Percentiles rank a stretch among this genome's conserved stretches.
These are phyloP conservation scores for Escallonia rubra DNA, from an alignment of 129 eudicot genomes.

Conservation along the genomic window DNA sequence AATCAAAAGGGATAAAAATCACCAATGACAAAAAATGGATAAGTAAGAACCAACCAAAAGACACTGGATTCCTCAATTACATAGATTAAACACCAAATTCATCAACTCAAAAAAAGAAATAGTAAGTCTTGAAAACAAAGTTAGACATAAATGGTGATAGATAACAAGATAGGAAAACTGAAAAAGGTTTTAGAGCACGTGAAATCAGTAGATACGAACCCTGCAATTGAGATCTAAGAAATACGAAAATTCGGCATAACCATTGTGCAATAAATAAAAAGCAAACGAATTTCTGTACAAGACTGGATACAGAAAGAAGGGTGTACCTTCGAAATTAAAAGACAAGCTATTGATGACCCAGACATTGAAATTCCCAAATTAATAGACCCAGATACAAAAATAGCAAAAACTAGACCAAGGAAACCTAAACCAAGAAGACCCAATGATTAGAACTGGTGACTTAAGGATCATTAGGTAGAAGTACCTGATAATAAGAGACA, in stretches of 20 bases:
- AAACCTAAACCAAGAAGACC: slow-evolving; percentile 8
- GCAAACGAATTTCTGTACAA: not conserved
- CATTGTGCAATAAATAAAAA: not conserved
- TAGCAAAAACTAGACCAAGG: slow-evolving; percentile 14
- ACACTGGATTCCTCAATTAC: not conserved
- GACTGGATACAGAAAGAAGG: not conserved
- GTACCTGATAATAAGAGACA: slow-evolving; percentile 37
- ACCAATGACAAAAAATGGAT: not conserved
- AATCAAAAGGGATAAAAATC: not conserved
- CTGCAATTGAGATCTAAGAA: slow-evolving; percentile 7
- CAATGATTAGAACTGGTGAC: slow-evolving; percentile 25
- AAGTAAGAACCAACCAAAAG: not conserved
- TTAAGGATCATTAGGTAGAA: slow-evolving; percentile 7
- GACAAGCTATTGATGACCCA: slow-evolving; percentile 16
- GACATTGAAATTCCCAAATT: slow-evolving; percentile 17
- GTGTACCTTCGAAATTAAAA: slow-evolving; percentile 6
- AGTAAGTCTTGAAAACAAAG: slow-evolving; percentile 15
- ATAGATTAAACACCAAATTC: not conserved
- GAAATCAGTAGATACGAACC: not conserved
- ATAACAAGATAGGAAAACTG: not conserved
- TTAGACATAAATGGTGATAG: not conserved
- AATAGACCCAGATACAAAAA: slow-evolving; percentile 8
- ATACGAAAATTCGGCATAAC: not conserved
- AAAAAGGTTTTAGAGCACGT: not conserved
- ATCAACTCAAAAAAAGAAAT: slow-evolving; percentile 4